Percentiles rank a stretch among this genome's conserved stretches.
Evolutionary conservation across 2,329 filamentous ascomycete genomes (phyloP).

Genomic region (Sporothrix protearum): DNA sequence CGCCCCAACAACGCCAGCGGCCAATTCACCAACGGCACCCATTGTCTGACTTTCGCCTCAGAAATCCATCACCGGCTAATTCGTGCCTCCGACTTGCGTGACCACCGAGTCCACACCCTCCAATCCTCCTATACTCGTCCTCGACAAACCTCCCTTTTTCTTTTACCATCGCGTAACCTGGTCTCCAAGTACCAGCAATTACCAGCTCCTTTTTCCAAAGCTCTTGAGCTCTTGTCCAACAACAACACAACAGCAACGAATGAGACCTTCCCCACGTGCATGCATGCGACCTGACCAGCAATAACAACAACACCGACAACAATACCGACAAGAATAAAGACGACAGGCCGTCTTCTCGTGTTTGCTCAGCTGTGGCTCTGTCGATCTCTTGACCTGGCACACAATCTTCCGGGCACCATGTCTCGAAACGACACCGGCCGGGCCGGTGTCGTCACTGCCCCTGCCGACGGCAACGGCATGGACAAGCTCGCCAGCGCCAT

Average conservation of each 20-base stretch:
- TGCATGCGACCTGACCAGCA: background rate
- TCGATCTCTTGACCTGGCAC: background rate
- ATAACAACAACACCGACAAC: background rate
- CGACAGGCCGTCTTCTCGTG: background rate
- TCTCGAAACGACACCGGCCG: conserved; percentile 43
- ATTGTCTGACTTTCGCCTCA: background rate
- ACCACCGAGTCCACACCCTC: background rate
- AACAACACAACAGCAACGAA: background rate
- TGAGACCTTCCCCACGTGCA: background rate
- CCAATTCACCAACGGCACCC: background rate
- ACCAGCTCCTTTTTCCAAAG: background rate
- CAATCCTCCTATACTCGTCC: background rate
- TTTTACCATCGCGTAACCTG: background rate
- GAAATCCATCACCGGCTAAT: conserved; percentile 2
- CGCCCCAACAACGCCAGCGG: background rate
- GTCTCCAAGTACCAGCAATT: background rate
- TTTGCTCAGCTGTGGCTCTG: too few relatives aligned
- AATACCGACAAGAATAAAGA: background rate
- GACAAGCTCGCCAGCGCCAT: conserved; percentile 61
- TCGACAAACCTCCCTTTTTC: background rate
- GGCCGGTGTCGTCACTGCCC: conserved; percentile 55
- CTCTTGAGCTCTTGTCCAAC: background rate
- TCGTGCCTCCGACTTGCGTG: background rate
- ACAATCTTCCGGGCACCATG: conserved; percentile 19
- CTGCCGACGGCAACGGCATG: conserved; percentile 51